Conservation (phyloP, 257 asterid species). For the Solanum sejunctum region DNA sequence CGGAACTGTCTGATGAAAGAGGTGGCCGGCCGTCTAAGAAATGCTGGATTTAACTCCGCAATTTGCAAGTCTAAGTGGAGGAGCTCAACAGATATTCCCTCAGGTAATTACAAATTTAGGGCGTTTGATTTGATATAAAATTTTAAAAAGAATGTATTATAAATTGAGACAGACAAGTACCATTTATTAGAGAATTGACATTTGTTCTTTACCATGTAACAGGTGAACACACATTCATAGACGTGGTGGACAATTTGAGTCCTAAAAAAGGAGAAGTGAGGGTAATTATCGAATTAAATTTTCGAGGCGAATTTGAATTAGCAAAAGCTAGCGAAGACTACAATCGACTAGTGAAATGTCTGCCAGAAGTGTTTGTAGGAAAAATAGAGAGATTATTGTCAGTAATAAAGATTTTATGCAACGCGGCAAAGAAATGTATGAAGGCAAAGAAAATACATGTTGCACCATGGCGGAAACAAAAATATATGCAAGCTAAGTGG, state of each 20-base stretch:
- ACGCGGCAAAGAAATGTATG: conserved; percentile 73
- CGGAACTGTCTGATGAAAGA: conserved; percentile 63
- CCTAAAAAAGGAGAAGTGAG: conserved; percentile 45
- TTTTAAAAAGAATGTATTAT: no score
- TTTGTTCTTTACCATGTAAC: background rate
- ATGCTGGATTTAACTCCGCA: conserved; percentile 50
- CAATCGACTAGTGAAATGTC: conserved; percentile 34
- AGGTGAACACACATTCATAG: conserved; percentile 83
- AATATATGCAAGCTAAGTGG: conserved; percentile 97
- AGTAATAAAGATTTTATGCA: conserved; percentile 53
- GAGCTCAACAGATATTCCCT: conserved; percentile 62
- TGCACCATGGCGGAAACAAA: conserved; percentile 90
- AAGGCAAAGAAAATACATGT: conserved; percentile 78
- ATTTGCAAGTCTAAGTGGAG: conserved; percentile 94
- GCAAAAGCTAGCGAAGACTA: conserved; percentile 78
- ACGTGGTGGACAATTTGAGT: conserved; percentile 52
- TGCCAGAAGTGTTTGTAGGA: conserved; percentile 71
- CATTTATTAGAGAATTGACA: background rate
- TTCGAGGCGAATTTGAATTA: conserved; percentile 71
- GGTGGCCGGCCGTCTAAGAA: conserved; percentile 49
- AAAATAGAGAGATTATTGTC: conserved; percentile 58
- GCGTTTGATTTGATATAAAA: no score
- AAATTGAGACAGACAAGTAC: no score
- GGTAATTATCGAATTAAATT: conserved; percentile 56
- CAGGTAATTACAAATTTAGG: conserved; percentile 31